These are phyloP conservation scores for Lyophyllum shimeji DNA, from an alignment of 768 basidiomycete species.

Conservation along the genomic window DNA sequence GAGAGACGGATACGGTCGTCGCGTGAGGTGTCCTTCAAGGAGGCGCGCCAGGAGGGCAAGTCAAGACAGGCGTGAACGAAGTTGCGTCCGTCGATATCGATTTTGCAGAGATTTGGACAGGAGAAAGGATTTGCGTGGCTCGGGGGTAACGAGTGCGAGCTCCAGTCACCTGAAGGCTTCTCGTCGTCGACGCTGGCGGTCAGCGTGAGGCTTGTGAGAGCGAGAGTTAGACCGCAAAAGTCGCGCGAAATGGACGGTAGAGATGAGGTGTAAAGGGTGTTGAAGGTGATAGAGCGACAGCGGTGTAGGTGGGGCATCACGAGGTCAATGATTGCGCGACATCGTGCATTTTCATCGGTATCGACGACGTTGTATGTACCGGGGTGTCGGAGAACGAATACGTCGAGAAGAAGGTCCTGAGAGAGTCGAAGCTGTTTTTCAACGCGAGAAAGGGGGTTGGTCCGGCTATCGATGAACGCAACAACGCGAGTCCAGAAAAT, in stretches of 20 bases:
- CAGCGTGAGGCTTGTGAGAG: slow-evolving; percentile 9
- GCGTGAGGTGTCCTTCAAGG: neutral
- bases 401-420: slow-evolving; percentile 9
- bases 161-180: neutral
- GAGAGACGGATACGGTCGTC: neutral
- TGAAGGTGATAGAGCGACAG: slow-evolving; percentile 18
- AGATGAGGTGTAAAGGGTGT: slow-evolving; percentile 18
- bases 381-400: slow-evolving; percentile 15
- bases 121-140: neutral
- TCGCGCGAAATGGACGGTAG: slow-evolving; percentile 16
- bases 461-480: slow-evolving; percentile 14
- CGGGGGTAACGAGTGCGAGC: neutral
- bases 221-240: slow-evolving; percentile 2
- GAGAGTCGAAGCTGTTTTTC: slow-evolving; percentile 13
- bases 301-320: slow-evolving; percentile 16
- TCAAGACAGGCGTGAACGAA: neutral
- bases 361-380: slow-evolving; percentile 7
- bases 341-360: slow-evolving; percentile 10
- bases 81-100: neutral
- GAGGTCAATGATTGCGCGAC: slow-evolving; percentile 15
- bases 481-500: slow-evolving; percentile 21
- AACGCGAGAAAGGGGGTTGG: slow-evolving; percentile 8
- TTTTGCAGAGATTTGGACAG: neutral
- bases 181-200: slow-evolving; percentile 18
- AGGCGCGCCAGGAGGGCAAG: neutral